phyloP scores from a whole-genome alignment of 2,329 filamentous ascomycete species.

The Alternaria alternata region DNA sequence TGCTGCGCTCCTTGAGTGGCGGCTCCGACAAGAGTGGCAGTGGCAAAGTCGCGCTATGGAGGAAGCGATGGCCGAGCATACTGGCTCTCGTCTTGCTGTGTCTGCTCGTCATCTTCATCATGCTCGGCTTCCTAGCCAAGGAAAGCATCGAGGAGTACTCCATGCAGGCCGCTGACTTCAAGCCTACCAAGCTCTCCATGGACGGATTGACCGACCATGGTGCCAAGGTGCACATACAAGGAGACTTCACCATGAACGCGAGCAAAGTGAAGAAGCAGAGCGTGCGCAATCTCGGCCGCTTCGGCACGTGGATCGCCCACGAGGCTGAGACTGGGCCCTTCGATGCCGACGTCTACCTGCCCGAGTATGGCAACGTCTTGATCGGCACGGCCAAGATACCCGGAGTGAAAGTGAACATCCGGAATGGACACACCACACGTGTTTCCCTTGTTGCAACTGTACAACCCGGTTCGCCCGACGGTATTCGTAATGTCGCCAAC shows the following conservation, averaged over 20 bases:
- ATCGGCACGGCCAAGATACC: constrained; percentile 81
- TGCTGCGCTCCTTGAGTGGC: constrained; percentile 47
- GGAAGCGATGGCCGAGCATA: constrained; percentile 77
- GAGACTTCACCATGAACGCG: constrained; percentile 81
- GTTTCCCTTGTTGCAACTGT: constrained; percentile 83
- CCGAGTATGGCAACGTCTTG: constrained; percentile 79
- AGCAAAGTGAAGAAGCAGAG: constrained; percentile 74
- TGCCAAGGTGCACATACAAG: constrained; percentile 80
- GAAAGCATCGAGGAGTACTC: constrained; percentile 85
- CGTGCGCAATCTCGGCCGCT: constrained; percentile 76
- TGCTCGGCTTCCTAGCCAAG: constrained; percentile 86
- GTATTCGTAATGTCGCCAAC: constrained; percentile 80
- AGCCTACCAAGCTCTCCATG: constrained; percentile 84
- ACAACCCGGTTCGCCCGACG: constrained; percentile 76
- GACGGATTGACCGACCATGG: constrained; percentile 83
- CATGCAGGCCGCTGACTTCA: constrained; percentile 80
- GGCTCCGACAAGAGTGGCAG: constrained; percentile 23
- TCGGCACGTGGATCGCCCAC: constrained; percentile 81
- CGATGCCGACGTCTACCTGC: constrained; percentile 78
- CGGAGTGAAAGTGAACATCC: constrained; percentile 75
- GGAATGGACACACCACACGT: constrained; percentile 77
- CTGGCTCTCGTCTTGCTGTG: constrained; percentile 75
- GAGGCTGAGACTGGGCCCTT: constrained; percentile 78
- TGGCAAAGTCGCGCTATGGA: constrained; percentile 43
- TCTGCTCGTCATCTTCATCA: constrained; percentile 69